Conservation (phyloP, 2,329 filamentous ascomycete genomes). For the Aspergillus felis region DNA sequence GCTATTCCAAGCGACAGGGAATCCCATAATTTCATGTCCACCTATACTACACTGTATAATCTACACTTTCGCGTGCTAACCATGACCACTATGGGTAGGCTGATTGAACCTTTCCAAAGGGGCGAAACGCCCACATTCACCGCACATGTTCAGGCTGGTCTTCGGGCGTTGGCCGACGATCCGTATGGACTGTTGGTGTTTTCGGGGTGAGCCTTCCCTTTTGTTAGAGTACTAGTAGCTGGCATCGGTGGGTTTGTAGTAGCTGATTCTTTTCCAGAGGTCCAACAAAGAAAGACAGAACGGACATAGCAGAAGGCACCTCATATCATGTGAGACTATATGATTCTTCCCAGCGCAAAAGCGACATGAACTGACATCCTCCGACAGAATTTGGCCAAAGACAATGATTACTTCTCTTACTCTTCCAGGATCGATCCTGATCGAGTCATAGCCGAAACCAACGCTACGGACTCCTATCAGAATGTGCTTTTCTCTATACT, state of each 20-base stretch:
- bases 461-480: conserved; percentile 79
- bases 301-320: conserved; percentile 55
- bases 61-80: background rate
- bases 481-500: conserved; percentile 77
- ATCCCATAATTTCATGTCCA: background rate
- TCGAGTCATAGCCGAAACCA: conserved; percentile 59
- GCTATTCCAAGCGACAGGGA: background rate
- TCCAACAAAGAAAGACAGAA: conserved; percentile 56
- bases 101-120: conserved; percentile 72
- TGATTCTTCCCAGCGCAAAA: background rate
- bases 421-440: conserved; percentile 9
- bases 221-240: background rate
- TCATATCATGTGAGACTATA: conserved; percentile 53
- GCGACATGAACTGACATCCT: background rate
- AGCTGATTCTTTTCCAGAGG: conserved; percentile 44
- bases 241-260: background rate
- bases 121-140: conserved; percentile 77
- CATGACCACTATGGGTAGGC: conserved; percentile 38
- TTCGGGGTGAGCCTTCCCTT: conserved; percentile 57
- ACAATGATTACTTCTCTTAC: conserved; percentile 32
- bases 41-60: background rate
- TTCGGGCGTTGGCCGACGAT: conserved; percentile 50
- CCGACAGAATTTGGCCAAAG: conserved; percentile 29
- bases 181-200: conserved; percentile 58
- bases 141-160: conserved; percentile 66